Evolutionary conservation across 139 green algal species (phyloP).

Genomic region (Parachlorella kessleri): DNA sequence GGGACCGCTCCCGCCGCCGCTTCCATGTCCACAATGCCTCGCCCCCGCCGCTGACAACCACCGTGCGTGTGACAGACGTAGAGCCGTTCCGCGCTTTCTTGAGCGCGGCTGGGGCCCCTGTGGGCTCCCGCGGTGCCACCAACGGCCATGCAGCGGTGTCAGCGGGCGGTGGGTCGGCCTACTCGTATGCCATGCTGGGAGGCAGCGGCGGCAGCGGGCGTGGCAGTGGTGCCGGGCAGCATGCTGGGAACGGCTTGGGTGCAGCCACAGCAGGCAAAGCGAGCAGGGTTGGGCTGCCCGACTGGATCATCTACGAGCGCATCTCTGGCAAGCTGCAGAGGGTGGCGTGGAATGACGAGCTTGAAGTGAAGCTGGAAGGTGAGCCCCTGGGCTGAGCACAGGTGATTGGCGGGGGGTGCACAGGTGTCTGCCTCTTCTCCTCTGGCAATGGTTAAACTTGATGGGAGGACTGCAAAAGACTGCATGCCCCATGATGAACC

Average conservation of each 20-base stretch:
- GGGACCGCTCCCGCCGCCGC: constrained; percentile 72
- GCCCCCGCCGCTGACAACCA: constrained; percentile 33
- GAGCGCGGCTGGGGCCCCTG: constrained; percentile 3
- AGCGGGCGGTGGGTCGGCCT: too few relatives aligned
- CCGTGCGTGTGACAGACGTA: constrained; percentile 58
- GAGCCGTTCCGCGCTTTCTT: constrained; percentile 38
- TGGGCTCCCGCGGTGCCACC: not conserved
- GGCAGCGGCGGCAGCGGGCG: too few relatives aligned
- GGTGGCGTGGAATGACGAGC: constrained; percentile 8
- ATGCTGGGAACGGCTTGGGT: not conserved
- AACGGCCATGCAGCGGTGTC: not conserved
- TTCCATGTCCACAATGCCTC: constrained; percentile 71
- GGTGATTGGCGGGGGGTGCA: not conserved
- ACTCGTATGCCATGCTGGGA: too few relatives aligned
- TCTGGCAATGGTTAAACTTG: not conserved
- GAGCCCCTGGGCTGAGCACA: not conserved
- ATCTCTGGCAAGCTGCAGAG: constrained; percentile 12
- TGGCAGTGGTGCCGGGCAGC: not conserved
- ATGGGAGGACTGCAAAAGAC: too few relatives aligned
- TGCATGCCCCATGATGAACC: not conserved
- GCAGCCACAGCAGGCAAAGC: not conserved
- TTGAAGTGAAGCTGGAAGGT: constrained; percentile 16
- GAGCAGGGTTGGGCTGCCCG: not conserved
- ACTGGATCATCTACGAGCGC: constrained; percentile 19
- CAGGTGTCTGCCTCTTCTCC: not conserved